Evolutionary conservation across 2,329 filamentous ascomycete genomes (phyloP), one percentile per base, ranked within the genome.

Genomic region (Fusarium caatingaense): DNA sequence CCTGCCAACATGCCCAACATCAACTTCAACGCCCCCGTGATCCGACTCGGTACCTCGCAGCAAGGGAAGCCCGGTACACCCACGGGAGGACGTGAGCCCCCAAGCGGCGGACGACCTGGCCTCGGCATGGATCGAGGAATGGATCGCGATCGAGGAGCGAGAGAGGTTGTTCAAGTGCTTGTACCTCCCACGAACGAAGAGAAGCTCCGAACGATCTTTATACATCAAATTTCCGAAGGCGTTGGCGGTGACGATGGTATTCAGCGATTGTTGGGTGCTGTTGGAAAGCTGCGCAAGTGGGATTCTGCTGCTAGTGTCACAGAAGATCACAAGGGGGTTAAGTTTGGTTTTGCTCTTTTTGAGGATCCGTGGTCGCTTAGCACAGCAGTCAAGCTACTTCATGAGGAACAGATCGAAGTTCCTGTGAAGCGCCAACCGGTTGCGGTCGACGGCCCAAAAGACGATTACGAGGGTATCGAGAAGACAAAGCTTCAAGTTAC

Each of bases 1-100:
- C 94, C 95, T 12, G 85, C 92, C 53, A 97, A 96, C 78, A 93
- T 98, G 87, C 94, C 95, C 54, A 97, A 97, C 79, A 97, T 99
- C 85, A 98, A 99, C 84, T 97, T 98, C 84, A 97, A 93, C 76
- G 96, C 96, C 37, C 94, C 95, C 60, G 94, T 98, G 64, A 98
- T 99, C 77, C 92, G 96, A 58, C 87, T 99, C 47, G 96, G 95
- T 44, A 95, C 94, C 15, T 88, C 91, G 5, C 88, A 89, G 6
- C 88, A 89, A 5, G 81, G 87, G n/a, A 93, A 93, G 76, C 84
- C 90, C 27, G 78, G 80, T 13, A 76, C 79, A 0, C 78, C 83
- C 9, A 73, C 78, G 13, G 70, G 79, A 23, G 82, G 85, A 20
- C 83, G 81, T 68, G 86, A 88, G 50, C 64, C 75, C 13, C 64